Base-by-base conservation (phyloP, 306 rosid species). In the Trifolium fragiferum region DNA sequence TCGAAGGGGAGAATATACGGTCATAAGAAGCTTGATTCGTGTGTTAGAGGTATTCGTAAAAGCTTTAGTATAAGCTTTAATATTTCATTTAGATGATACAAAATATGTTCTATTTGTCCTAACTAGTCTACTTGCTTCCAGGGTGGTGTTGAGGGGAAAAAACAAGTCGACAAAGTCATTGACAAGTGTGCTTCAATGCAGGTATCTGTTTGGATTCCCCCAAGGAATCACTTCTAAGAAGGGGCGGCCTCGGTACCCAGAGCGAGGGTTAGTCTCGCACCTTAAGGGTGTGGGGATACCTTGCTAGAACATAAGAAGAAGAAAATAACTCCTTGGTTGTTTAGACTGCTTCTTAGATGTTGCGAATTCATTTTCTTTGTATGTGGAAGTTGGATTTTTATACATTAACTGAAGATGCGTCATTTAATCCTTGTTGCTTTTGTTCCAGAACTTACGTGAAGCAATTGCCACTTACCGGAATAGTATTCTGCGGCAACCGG, bases 101-200 rank as follows among this genome's bases (percentile, higher is more conserved):
- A 23, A 40, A 38, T 64, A 75, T 75, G 32, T 65, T 32, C 33
- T 27, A 60, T n/a, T 74, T 62, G 40, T 82, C 25, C 75, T 57
- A 58, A 75, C 61, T 64, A 30, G 15, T 63, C 74, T 30, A 75
- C 78, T 75, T 81, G 67, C 68, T 77, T 80, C 43, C 81, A 92
- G 98, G 98, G 98, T 68, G 96, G 98, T 62, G 92, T 87, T 82
- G 98, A 92, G 79, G 98, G 98, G 64, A 92, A 92, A 87, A 90
- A 92, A 84, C 96, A 92, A 87, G 98, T 92, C 74, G 98, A 92
- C 86, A 86, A 87, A 87, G 93, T 92, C 75, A 92, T 92, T 74
- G 98, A 92, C 86, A 92, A 82, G 80, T 92, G 98, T 76, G 86
- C 98, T 64, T 85, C 96, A 50, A 92, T 92, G 98, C 98, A 92